Conservation (phyloP, 257 asterid species). For the Nicotiana benthamiana region DNA sequence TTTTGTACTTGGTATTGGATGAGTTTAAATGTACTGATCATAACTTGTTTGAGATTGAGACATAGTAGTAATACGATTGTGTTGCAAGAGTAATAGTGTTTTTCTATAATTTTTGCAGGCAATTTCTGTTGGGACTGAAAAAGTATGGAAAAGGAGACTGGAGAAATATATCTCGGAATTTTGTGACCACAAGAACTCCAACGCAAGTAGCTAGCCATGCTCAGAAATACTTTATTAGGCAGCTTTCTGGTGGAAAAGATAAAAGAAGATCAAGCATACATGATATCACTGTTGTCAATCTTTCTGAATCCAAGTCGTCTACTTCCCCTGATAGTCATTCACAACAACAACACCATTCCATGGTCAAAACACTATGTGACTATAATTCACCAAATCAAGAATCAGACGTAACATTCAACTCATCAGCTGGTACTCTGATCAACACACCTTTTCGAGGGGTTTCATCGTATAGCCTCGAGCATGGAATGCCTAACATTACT, state of each 20-base stretch:
- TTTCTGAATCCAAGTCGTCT: constrained; percentile 31
- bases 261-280: constrained; percentile 90
- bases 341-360: constrained; percentile 13
- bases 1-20: background rate
- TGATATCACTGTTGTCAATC: constrained; percentile 73
- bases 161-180: constrained; percentile 79
- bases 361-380: constrained; percentile 18
- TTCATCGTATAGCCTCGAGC: constrained; percentile 5
- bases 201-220: constrained; percentile 98
- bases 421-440: background rate
- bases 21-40: background rate
- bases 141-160: constrained; percentile 97
- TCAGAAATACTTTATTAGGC: constrained; percentile 87
- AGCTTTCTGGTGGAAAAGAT: constrained; percentile 85
- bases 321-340: constrained; percentile 24
- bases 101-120: constrained; percentile 35
- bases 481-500: constrained; percentile 21
- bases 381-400: constrained; percentile 32
- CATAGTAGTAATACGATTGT: background rate
- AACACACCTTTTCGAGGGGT: background rate
- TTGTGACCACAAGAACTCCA: constrained; percentile 85
- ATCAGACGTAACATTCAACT: constrained; percentile 32
- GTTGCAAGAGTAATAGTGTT: background rate
- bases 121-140: constrained; percentile 76
- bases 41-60: background rate